Evolutionary conservation across 352 stramenopile genomes (phyloP), one percentile per base, ranked within the genome.

Genomic region (Phytophthora tubulina): DNA sequence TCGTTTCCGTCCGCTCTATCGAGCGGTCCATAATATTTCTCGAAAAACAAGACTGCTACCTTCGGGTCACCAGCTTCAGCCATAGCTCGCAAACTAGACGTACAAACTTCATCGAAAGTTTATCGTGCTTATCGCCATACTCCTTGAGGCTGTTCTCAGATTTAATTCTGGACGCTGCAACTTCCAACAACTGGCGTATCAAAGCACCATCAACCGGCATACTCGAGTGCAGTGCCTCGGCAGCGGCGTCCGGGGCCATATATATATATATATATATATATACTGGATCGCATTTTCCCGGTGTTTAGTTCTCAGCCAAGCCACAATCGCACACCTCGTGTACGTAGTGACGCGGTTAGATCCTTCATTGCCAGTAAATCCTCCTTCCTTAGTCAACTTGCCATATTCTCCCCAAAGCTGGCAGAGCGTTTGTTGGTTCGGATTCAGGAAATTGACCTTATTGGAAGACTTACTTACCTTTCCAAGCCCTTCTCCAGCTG

Each of bases 11-110:
- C n/a, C 13, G 63, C 7, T 33, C 30, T 14, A 17, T 13, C 14
- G 17, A 58, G 27, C 15, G 44, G 15, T 0, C 49, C 27, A 17
- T 64, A 62, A n/a, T 57, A 46, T 2, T 57, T 35, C 9, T 61
- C 42, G 21, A 76, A 70, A 38, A 73, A 76, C 11, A 57, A 65
- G 10, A 27, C 30, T 3, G 45, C 61, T 21, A 66, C 38, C 7
- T 32, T 5, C 39, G 10, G 39, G 8, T 67, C 67, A 14, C 32
- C 42, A 13, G 61, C 44, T 14, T 75, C 6, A 46, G n/a, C 1
- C 59, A 38, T 5, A 75, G 35, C 9, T 66, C 46, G 14, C 59
- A 51, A 13, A 71, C 9, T 3, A 45, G 31, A 3, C 17, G 31
- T 13, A 48, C 32, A 56, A 70, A 67, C 32, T 57, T 52, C 10